Evolutionary conservation across 2,329 filamentous ascomycete species (phyloP), one percentile per base, ranked within the genome.

Genomic region (Didymella glomerata): DNA sequence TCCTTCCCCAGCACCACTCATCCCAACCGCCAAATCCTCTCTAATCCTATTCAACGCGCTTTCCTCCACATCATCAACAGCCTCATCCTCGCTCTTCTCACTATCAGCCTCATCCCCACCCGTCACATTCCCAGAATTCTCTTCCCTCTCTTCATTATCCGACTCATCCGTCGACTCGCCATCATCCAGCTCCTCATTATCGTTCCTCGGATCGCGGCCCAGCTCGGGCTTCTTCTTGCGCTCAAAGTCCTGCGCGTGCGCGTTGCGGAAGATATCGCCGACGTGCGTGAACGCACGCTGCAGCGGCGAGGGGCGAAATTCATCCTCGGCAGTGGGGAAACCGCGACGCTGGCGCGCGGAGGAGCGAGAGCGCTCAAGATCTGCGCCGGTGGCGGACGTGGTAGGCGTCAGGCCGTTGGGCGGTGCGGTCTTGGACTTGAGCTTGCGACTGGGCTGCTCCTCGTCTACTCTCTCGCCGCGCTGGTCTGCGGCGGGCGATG

Each of bases 201-300:
- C 73, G 7, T 77, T 72, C 42, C 44, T 52, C 52, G 57, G 66
- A 50, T 59, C 67, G 48, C 50, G 71, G 14, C 80, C 73, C 13
- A 80, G 72, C 34, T 81, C 80, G 0, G 83, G 82, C 27, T 81
- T 84, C 62, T 86, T 84, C 75, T 87, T 90, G 80, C 95, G 90
- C 78, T 96, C 91, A 75, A 97, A 98, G 78, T 98, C 94, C 75
- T 96, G 90, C 61, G 86, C 90, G 75, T 98, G 95, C 6, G 94
- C 94, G 61, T 89, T 85, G 4, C 92, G 90, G 66, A 97, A 83
- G n/a, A 93, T 87, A 14, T 84, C 86, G 5, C 85, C 86, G 13
- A 89, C 83, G 1, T 84, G 79, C n/a, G 77, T 77, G 11, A 86
- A 77, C 8, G 78, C 81, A 22, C 76, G 65, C 25, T 76, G 68